Conservation (phyloP, 352 stramenopile genomes). For the Pythium monospermum region DNA sequence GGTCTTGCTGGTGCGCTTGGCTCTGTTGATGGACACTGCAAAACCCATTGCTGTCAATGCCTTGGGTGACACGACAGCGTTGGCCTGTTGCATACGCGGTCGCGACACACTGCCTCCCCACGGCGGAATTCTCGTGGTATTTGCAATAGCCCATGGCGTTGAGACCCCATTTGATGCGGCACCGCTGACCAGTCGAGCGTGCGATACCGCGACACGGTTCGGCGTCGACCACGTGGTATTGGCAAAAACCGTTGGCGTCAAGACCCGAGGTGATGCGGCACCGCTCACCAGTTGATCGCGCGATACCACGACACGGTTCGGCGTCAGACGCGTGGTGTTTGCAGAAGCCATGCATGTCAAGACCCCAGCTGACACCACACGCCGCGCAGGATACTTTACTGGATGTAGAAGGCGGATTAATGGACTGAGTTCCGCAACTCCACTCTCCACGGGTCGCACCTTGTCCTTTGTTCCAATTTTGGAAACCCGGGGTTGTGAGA, state of each 20-base stretch:
- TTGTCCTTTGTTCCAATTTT: too few species aligned
- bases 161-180: constrained; percentile 27
- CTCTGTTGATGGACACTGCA: constrained; percentile 21
- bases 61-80: constrained; percentile 20
- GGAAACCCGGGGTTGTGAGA: constrained; percentile 19
- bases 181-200: constrained; percentile 23
- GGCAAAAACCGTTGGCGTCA: constrained; percentile 24
- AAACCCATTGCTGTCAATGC: constrained; percentile 26
- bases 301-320: constrained; percentile 22
- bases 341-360: constrained; percentile 25
- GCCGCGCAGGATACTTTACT: too few species aligned
- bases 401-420: too few species aligned
- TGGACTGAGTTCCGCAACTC: too few species aligned
- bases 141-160: constrained; percentile 26
- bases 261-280: constrained; percentile 26
- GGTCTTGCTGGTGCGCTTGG: not conserved
- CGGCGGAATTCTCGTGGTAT: constrained; percentile 17
- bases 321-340: constrained; percentile 26
- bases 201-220: constrained; percentile 23
- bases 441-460: too few species aligned
- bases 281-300: constrained; percentile 18
- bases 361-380: constrained; percentile 20
- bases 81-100: constrained; percentile 6
- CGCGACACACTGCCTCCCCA: constrained; percentile 7
- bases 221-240: constrained; percentile 25